Evolutionary conservation across 148 eudicot species (phyloP).

Genomic region (Bassia scoparia): DNA sequence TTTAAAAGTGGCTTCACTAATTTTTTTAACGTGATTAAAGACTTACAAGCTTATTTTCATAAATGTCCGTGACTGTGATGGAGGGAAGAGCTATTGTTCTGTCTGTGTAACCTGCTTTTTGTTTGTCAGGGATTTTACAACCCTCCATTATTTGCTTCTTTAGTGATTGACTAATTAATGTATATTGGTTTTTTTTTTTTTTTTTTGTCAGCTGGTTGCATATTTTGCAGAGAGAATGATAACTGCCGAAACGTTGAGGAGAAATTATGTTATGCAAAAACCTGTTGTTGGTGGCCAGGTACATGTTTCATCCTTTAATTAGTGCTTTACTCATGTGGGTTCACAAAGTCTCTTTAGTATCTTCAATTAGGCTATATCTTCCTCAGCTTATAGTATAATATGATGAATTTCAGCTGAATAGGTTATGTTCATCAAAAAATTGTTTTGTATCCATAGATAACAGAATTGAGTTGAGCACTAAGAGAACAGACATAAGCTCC

Average conservation of each 20-base stretch:
- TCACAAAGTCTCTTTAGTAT: background rate
- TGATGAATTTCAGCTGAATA: no score
- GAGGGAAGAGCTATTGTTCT: background rate
- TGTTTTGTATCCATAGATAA: no score
- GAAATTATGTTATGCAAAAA: constrained; percentile 74
- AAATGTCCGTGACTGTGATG: background rate
- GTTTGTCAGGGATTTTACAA: background rate
- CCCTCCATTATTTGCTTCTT: background rate
- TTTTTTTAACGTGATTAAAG: background rate
- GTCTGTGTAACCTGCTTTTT: background rate
- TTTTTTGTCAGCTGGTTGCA: constrained; percentile 48
- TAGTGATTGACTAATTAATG: background rate
- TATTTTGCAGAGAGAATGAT: constrained; percentile 87
- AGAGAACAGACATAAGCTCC: no score
- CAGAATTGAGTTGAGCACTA: no score
- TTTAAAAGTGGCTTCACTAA: background rate
- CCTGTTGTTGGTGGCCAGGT: constrained; percentile 50
- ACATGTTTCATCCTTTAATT: constrained; percentile 13
- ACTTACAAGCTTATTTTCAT: background rate
- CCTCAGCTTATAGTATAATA: background rate
- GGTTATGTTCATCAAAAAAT: no score
- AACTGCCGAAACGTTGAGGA: constrained; percentile 56
- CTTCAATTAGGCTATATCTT: background rate
- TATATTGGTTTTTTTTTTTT: background rate
- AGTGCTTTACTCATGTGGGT: background rate